Conservation (phyloP, 2,329 filamentous ascomycete genomes). For the Pseudocercospora vitis region DNA sequence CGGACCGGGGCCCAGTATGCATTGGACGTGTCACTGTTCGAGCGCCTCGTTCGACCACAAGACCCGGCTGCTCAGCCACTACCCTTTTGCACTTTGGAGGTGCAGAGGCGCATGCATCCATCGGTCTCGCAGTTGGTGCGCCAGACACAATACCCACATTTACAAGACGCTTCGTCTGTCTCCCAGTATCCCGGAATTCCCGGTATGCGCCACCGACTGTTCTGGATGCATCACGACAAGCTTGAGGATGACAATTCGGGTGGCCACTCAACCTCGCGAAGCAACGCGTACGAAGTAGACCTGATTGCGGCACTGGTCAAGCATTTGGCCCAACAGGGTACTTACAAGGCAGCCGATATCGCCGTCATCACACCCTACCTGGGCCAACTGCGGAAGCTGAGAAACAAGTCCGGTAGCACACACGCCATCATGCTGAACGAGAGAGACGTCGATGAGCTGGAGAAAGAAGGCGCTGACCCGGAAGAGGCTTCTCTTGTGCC, state of each 20-base stretch:
- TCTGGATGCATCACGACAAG: conserved; percentile 62
- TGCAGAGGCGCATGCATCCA: conserved; percentile 66
- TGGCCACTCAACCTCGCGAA: conserved; percentile 45
- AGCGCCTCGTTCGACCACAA: conserved; percentile 52
- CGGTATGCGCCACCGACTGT: conserved; percentile 55
- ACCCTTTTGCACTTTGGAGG: conserved; percentile 48
- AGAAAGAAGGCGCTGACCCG: not conserved
- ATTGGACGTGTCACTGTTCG: conserved; percentile 62
- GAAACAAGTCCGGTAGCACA: conserved; percentile 24
- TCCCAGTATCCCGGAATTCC: conserved; percentile 40
- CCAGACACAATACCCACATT: conserved; percentile 56
- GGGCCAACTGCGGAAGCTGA: conserved; percentile 58
- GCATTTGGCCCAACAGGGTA: conserved; percentile 65
- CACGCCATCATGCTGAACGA: conserved; percentile 59
- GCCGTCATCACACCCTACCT: conserved; percentile 69
- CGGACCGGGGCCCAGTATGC: conserved; percentile 46
- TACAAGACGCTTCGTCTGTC: conserved; percentile 50
- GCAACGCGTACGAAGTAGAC: conserved; percentile 61
- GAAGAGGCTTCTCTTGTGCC: not conserved
- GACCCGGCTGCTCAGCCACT: conserved; percentile 2
- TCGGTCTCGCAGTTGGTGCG: conserved; percentile 60
- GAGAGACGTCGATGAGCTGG: conserved; percentile 34
- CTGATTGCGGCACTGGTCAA: conserved; percentile 64
- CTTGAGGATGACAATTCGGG: conserved; percentile 41
- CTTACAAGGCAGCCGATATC: conserved; percentile 61